Base-by-base conservation (phyloP, 805 yeast species). In the Hermanozyma aechmeae region DNA sequence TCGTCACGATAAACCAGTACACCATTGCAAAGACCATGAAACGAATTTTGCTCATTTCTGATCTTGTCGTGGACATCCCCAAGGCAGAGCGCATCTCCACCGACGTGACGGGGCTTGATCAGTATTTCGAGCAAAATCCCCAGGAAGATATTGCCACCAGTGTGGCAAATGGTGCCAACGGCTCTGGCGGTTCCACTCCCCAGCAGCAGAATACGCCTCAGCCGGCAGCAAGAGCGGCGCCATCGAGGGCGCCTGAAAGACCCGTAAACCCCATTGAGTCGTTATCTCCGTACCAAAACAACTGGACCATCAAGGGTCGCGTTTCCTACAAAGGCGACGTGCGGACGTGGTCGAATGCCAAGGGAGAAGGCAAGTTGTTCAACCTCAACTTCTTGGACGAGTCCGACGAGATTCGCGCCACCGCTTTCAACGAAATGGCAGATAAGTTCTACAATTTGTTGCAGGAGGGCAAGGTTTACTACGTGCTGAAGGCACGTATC, bases 401-500 rank as follows among this genome's bases (percentile, higher is more conserved):
- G 51, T 81, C 96, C 5, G 95, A 92, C 46, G 97, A 92, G 61
- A 92, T 92, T 43, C 72, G 92, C 47, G 96, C 95, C 8, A 86
- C 97, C 3, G 96, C 92, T 2, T 92, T 92, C 57, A 83, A 82
- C 52, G 89, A 84, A 22, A 70, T 72, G 44, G 96, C 89, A 9
- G 94, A 82, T 35, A 76, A 73, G 49, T 80, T 73, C 49, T 78
- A 73, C 59, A 82, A 79, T 42, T 46, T 76, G 17, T 58, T 92
- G 28, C 82, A 82, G 52, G 97, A 86, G 50, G 96, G 95, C 20
- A 77, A 81, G 54, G 93, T 83, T 6, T 92, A 85, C 51, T 84
- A 79, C 45, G 67, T 92, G 18, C 73, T 89, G 23, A 81, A 78
- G 46, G 87, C 89, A 12, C 67, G 87, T 37, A 76, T 92, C 38